Base-by-base conservation (phyloP, 2,329 filamentous ascomycete species). In the Fusarium drepaniforme region DNA sequence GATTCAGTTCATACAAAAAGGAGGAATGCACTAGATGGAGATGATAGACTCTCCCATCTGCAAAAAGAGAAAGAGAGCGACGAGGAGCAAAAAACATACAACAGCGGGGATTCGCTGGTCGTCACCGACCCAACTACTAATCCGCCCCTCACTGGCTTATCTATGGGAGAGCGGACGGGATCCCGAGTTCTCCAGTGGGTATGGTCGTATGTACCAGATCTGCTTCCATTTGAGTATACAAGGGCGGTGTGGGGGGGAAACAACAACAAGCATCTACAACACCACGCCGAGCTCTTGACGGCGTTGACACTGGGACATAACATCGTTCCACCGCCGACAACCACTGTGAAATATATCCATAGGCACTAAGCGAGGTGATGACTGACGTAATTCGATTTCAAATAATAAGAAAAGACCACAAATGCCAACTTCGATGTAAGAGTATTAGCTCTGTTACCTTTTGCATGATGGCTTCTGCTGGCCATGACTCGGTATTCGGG, bases 181-280 rank as follows among this genome's bases (percentile, higher is more conserved):
- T 60, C 57, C 57, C 57, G 57, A 40, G n/a, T 60, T 60, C 7
- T 59, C 35, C 56, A 11, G 37, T 61, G 58, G 38, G 38, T 61
- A 61, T 61, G 25, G 38, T 61, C 58, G 58, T 61, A 61, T 61
- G 58, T 61, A 61, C 37, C 16, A 23, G 4, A 3, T 12, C 1
- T 5, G 18, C 11, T 21, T 13, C 3, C 18, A 13, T 33, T 33
- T 33, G 3, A 12, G 13, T 8, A 53, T 53, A 33, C 13, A 53
- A 33, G 11, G 49, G 49, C 16, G 25, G 9, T 3, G 1, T n/a
- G 5, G 16, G 3, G 6, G 16, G 49, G 16, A 30, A 33, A 21
- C 21, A 15, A 25, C 23, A 30, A 30, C 12, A 18, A 30, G 4
- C 25, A n/a, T 16, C 16, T 30, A 3, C 8, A 51, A 11, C 25